A percentile compares a stretch with the other conserved stretches of the same genome.
Evolutionary conservation across 768 basidiomycete species (phyloP).

Genomic region (Amanita brunnescens): DNA sequence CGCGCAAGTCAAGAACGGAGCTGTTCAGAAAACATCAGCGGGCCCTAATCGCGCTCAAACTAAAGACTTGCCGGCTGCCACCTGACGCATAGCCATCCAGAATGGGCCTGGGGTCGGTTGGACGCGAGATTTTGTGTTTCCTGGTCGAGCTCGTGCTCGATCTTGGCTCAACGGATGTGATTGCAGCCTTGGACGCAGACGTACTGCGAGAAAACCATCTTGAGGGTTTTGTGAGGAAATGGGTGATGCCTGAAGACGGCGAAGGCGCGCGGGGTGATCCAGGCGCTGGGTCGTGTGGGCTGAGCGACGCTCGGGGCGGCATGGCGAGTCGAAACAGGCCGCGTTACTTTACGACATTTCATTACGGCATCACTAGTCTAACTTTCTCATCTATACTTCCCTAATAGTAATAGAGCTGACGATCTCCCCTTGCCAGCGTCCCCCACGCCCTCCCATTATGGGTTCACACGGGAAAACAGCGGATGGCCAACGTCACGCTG

Average conservation of each 20-base stretch:
- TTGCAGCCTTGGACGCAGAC: conserved; percentile 39
- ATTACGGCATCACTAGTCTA: too few relatives aligned
- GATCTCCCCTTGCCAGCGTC: too few relatives aligned
- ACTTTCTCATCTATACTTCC: too few relatives aligned
- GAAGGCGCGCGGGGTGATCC: conserved; percentile 49
- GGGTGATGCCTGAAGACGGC: conserved; percentile 54
- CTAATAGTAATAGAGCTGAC: too few relatives aligned
- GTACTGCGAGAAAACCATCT: conserved; percentile 65
- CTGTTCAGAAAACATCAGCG: conserved; percentile 46
- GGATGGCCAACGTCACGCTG: too few relatives aligned
- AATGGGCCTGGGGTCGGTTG: conserved; percentile 76
- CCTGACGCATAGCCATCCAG: conserved; percentile 43
- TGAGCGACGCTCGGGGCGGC: background rate
- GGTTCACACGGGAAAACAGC: too few relatives aligned
- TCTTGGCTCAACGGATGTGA: conserved; percentile 35
- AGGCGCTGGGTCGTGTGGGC: background rate
- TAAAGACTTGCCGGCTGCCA: conserved; percentile 37
- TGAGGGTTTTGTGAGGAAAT: conserved; percentile 57
- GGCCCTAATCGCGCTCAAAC: conserved; percentile 34
- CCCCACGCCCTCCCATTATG: too few relatives aligned
- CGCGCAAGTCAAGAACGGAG: conserved; percentile 33
- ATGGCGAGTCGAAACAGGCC: too few relatives aligned
- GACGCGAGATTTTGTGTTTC: conserved; percentile 78
- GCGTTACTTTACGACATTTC: too few relatives aligned
- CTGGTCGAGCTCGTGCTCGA: conserved; percentile 34